Evolutionary conservation across 2,329 filamentous ascomycete genomes (phyloP), one percentile per base, ranked within the genome.

Genomic region (Neofusicoccum umdonicola): DNA sequence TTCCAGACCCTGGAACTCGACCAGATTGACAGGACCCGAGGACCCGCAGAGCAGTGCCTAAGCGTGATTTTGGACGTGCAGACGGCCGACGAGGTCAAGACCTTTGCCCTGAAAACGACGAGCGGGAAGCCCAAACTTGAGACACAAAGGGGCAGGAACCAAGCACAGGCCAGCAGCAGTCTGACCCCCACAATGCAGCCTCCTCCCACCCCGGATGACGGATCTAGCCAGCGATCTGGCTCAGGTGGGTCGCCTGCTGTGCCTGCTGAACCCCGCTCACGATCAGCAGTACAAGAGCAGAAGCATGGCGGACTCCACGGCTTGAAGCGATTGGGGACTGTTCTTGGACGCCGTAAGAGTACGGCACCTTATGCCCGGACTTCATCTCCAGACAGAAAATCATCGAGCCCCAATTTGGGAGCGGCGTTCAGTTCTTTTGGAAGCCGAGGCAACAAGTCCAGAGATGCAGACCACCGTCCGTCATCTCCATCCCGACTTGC

Each of bases 1-100:
- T 90, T 94, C 71, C 89, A 96, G 77, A 99, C 95, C 0, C 90
- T 96, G 74, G 94, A 98, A 76, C 87, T 92, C 34, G 95, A 99
- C 74, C 88, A 91, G 70, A 88, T 94, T 15, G 91, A 96, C 76
- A 86, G 90, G 65, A 88, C 85, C 66, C 87, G 92, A 67, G 82
- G 87, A 66, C 87, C 89, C 12, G 88, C 92, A 31, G 93, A 95
- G 74, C 88, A 89, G 66, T 92, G 92, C 31, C 81, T 99, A 65
- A 92, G 92, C 69, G 84, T 89, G 8, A 84, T 98, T 70, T 83
- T 99, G 58, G 95, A 96, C 74, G 87, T 97, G 47, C 90, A 92
- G 74, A 96, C 93, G 0, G 86, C 88, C 17, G 90, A 90, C 72
- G 95, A 99, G 80, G 94, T 99, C 67, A 89, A 89, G 70, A 87